phyloP scores from a whole-genome alignment of 2,329 filamentous ascomycete genomes.

The Fonsecaea multimorphosa region DNA sequence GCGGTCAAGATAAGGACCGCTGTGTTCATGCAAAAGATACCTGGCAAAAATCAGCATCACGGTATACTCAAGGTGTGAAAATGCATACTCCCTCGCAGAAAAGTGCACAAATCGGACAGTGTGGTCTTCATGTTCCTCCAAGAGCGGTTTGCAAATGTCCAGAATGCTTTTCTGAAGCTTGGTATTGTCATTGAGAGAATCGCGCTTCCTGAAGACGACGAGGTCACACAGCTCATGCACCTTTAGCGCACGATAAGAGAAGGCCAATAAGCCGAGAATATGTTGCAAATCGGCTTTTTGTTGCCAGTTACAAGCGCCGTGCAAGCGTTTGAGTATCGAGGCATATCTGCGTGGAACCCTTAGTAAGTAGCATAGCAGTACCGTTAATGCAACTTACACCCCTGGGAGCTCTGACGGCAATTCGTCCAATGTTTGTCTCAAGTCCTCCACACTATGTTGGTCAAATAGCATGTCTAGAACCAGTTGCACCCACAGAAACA shows the following conservation, averaged over 20 bases:
- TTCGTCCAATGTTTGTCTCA: not conserved
- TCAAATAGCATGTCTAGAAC: not conserved
- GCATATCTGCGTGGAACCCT: not conserved
- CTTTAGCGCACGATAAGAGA: not conserved
- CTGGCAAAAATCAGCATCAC: not conserved
- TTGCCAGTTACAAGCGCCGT: not conserved
- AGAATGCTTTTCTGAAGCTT: not conserved
- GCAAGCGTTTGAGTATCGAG: not conserved
- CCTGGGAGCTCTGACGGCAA: not conserved
- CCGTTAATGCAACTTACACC: not conserved
- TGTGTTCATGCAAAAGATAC: not conserved
- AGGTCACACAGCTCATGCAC: not conserved
- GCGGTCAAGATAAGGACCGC: conserved; percentile 10
- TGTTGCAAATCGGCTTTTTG: not conserved
- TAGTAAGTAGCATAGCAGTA: not conserved
- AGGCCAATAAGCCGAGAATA: not conserved
- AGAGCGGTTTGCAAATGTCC: not conserved
- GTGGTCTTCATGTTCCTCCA: not conserved
- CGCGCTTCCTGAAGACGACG: not conserved
- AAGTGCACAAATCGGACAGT: not conserved
- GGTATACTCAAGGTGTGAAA: no score
- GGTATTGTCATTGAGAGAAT: not conserved
- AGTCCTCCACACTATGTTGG: not conserved
- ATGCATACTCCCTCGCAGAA: not conserved
- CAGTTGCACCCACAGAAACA: not conserved